phyloP scores from a whole-genome alignment of 1,284 basidiomycete species.

The Heterobasidion annosum region DNA sequence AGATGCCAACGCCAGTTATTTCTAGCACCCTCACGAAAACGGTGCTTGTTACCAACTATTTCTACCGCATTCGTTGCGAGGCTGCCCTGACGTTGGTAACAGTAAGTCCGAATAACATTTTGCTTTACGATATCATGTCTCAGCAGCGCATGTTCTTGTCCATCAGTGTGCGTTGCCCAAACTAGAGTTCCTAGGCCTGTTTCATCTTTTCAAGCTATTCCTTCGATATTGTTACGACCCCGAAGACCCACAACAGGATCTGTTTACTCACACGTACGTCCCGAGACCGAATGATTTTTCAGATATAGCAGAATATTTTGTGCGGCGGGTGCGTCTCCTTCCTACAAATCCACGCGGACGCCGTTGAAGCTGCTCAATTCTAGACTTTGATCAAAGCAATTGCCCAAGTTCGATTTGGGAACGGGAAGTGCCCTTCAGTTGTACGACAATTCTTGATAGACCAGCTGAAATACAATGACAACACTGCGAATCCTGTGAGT shows the following conservation, averaged over 20 bases:
- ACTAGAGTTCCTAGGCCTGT: slow-evolving; percentile 84
- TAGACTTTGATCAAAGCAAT: slow-evolving; percentile 77
- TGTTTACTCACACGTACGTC: slow-evolving; percentile 79
- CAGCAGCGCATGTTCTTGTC: neutral
- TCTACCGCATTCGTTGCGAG: slow-evolving; percentile 94
- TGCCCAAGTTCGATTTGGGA: slow-evolving; percentile 78
- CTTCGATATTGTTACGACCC: slow-evolving; percentile 89
- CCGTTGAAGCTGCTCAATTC: slow-evolving; percentile 3
- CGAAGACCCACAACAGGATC: slow-evolving; percentile 66
- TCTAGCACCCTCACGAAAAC: slow-evolving; percentile 92
- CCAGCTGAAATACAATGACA: slow-evolving; percentile 90
- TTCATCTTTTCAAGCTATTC: slow-evolving; percentile 95
- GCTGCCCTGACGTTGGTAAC: slow-evolving; percentile 82
- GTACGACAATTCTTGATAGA: slow-evolving; percentile 91
- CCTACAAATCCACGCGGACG: neutral
- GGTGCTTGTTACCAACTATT: slow-evolving; percentile 93
- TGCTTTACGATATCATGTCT: neutral
- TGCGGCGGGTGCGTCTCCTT: slow-evolving; percentile 69
- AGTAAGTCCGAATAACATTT: slow-evolving; percentile 29
- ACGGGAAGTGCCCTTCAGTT: slow-evolving; percentile 79
- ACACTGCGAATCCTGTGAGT: slow-evolving; percentile 81
- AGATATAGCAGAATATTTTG: slow-evolving; percentile 88
- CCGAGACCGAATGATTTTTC: slow-evolving; percentile 93
- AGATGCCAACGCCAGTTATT: slow-evolving; percentile 81
- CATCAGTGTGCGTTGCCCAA: slow-evolving; percentile 71